A percentile compares a stretch with the other conserved stretches of the same genome.
Evolutionary conservation across 2,329 filamentous ascomycete genomes (phyloP).

Genomic region (Aspergillus spinulosporus): DNA sequence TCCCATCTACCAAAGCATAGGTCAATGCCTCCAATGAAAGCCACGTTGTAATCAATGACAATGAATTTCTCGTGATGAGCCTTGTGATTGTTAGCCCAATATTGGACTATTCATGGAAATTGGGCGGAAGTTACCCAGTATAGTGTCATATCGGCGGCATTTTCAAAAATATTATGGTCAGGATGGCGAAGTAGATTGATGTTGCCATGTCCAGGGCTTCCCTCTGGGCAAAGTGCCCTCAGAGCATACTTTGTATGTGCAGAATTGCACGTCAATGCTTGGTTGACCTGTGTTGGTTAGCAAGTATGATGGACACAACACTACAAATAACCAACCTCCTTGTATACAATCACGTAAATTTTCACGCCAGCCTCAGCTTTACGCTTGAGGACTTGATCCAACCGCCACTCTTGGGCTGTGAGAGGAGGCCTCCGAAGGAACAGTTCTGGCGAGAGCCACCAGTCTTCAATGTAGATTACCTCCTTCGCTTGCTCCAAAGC

Average conservation of each 20-base stretch:
- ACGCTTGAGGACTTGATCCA: constrained; percentile 84
- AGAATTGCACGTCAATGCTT: constrained; percentile 86
- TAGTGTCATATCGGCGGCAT: constrained; percentile 92
- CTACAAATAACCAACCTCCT: constrained; percentile 57
- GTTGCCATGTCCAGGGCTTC: constrained; percentile 78
- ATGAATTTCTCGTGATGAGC: constrained; percentile 98
- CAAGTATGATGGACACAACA: not conserved
- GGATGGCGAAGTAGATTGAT: constrained; percentile 88
- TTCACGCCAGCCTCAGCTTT: constrained; percentile 90
- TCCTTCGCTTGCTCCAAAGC: constrained; percentile 89
- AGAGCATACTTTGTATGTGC: constrained; percentile 88
- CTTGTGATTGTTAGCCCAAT: constrained; percentile 19
- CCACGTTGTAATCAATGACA: constrained; percentile 87
- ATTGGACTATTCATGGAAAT: not conserved
- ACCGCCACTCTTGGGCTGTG: constrained; percentile 77
- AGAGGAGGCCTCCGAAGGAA: constrained; percentile 80
- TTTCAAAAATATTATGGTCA: constrained; percentile 92
- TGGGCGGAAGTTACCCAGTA: constrained; percentile 63
- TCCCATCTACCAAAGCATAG: constrained; percentile 97
- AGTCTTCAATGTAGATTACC: constrained; percentile 93
- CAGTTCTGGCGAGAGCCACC: constrained; percentile 93
- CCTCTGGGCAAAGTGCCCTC: constrained; percentile 75
- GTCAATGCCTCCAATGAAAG: constrained; percentile 92
- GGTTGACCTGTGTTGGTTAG: constrained; percentile 54
- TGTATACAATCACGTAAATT: constrained; percentile 91